Percentiles rank a stretch among this genome's conserved stretches.
Conservation (phyloP, 2,329 filamentous ascomycete species). For the Colletotrichum tamarilloi region DNA sequence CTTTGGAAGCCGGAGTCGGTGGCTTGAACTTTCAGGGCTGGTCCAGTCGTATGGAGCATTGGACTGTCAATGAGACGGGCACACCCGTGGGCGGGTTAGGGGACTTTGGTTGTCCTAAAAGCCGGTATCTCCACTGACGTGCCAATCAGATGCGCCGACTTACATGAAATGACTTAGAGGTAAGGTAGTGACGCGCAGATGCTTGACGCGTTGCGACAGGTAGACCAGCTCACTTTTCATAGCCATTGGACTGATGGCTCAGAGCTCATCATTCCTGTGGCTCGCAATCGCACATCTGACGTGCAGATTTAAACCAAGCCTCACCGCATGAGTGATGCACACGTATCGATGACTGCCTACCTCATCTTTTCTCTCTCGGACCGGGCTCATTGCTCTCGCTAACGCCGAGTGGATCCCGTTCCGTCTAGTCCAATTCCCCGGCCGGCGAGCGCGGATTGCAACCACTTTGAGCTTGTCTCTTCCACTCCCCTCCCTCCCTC, state of each 20-base stretch:
- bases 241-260: too few species aligned
- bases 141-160: background rate
- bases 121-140: background rate
- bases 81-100: background rate
- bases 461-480: background rate
- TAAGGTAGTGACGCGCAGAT: slow-evolving; percentile 12
- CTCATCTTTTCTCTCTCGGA: background rate
- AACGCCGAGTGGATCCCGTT: background rate
- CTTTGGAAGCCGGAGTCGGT: background rate
- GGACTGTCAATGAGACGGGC: too few species aligned
- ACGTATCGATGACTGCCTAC: background rate
- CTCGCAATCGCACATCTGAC: background rate
- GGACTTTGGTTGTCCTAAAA: background rate
- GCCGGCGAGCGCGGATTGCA: background rate
- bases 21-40: background rate
- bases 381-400: background rate
- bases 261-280: background rate
- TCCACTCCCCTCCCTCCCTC: background rate
- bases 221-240: background rate
- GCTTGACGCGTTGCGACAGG: background rate
- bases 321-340: background rate
- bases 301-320: background rate
- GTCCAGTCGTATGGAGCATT: background rate
- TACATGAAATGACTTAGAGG: background rate
- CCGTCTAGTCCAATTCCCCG: background rate